Evolutionary conservation across 106 monocot species (phyloP).

Genomic region (Acorus gramineus): DNA sequence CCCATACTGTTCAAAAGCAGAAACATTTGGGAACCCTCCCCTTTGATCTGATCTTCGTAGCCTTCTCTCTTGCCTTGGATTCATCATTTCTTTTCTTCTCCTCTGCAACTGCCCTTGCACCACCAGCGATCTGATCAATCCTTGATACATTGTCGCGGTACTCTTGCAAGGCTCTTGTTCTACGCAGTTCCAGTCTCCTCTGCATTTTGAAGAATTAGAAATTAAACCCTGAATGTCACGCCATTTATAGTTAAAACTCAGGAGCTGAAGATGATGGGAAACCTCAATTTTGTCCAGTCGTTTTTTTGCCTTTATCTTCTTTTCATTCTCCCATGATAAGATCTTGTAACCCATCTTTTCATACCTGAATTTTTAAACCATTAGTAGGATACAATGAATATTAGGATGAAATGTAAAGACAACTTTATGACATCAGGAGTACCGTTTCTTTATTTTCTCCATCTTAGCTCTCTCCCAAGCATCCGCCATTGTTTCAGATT

Average conservation of each 20-base stretch:
- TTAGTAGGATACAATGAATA: no score
- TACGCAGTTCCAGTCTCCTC: conserved; percentile 34
- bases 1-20: conserved; percentile 19
- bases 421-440: not conserved
- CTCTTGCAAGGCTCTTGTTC: conserved; percentile 28
- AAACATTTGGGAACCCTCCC: conserved; percentile 15
- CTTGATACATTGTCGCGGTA: conserved; percentile 46
- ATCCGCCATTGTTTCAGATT: conserved; percentile 19
- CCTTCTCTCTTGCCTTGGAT: conserved; percentile 31
- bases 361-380: conserved; percentile 21
- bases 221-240: no score
- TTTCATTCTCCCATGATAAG: conserved; percentile 52
- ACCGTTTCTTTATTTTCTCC: conserved; percentile 34
- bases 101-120: conserved; percentile 31
- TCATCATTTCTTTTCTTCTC: conserved; percentile 42
- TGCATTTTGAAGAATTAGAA: conserved; percentile 23
- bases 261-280: not conserved
- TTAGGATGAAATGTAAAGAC: no score
- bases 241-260: no score
- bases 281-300: conserved; percentile 42
- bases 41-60: conserved; percentile 13
- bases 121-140: conserved; percentile 48
- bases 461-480: conserved; percentile 40
- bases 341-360: conserved; percentile 30
- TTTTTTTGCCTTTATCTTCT: conserved; percentile 37